Base-by-base conservation (phyloP, 2,329 filamentous ascomycete species). In the Pseudocercospora cruenta region DNA sequence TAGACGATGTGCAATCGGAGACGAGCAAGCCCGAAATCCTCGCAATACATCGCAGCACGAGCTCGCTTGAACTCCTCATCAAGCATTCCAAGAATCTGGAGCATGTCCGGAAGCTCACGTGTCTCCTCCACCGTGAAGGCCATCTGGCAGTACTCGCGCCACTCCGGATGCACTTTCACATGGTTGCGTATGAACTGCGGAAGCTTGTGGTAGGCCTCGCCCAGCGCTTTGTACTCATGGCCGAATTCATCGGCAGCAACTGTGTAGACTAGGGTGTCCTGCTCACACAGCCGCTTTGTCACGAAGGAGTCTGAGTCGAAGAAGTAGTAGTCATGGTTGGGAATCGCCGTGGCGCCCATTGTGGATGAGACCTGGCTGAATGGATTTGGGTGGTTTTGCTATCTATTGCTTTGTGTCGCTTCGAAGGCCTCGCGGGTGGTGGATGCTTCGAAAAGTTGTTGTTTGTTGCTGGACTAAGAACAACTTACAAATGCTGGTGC, bases 81-180 rank as follows among this genome's bases (percentile, higher is more conserved):
- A 14, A 64, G 58, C 57, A 64, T 60, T 43, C 61, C 57, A 31
- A 63, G 33, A 24, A 67, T 39, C 33, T 64, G 65, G 28, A 67
- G 63, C 61, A 67, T 60, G 19, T 67, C 65, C 14, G 65, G 65
- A 14, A 64, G 54, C 43, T 67, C 65, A 53, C 65, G 61, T n/a
- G 58, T 60, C 12, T 67, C 65, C 36, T 59, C 60, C 49, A 26
- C 36, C 21, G 62, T 59, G 58, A 67, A 67, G 24, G 65, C 65
- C 8, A 47, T 24, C 28, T 43, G 24, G 36, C 61, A 53, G 51
- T 58, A 64, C 21, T 67, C 51, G 16, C 47, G 65, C 61, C 55
- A 60, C 3, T 36, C 24, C 24, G 54, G 28, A 10, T 43, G 61
- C 24, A 61, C 58, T 19, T 10, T 10, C 10, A 10, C 22, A 36